These are phyloP conservation scores for Arachis stenosperma DNA, from an alignment of 306 rosid species.

Conservation along the genomic window DNA sequence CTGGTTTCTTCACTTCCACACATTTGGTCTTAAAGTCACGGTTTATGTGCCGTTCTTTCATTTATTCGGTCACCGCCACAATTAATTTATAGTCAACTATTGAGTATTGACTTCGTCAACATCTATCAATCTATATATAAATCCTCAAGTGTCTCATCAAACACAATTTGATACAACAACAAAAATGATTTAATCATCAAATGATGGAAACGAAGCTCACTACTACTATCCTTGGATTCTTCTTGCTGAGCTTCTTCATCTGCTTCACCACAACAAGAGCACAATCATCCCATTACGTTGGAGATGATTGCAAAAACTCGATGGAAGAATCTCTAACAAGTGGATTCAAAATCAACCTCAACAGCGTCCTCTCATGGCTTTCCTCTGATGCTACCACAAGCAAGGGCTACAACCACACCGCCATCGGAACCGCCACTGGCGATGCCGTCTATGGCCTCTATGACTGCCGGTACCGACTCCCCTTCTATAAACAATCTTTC, in stretches of 20 bases:
- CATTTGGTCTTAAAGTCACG: no score
- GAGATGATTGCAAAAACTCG: constrained; percentile 40
- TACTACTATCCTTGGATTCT: background rate
- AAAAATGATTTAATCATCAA: background rate
- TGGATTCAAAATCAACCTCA: constrained; percentile 41
- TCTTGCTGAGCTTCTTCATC: constrained; percentile 16
- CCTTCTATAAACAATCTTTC: background rate
- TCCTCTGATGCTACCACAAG: constrained; percentile 34
- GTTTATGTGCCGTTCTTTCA: no score
- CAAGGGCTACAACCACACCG: constrained; percentile 41
- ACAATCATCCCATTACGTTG: constrained; percentile 35
- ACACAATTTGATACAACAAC: background rate
- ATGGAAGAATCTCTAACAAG: constrained; percentile 25
- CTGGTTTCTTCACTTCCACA: no score
- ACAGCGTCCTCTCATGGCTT: constrained; percentile 16
- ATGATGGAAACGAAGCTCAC: background rate
- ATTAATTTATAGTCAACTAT: no score
- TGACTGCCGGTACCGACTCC: constrained; percentile 26
- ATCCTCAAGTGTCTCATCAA: background rate
- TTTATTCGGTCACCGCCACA: no score
- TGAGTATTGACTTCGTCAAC: no score
- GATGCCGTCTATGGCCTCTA: constrained; percentile 44
- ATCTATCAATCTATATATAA: no score
- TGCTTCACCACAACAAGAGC: constrained; percentile 19
- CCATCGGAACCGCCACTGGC: constrained; percentile 1